These are phyloP conservation scores for Lecanosticta acicola DNA, from an alignment of 2,329 filamentous ascomycete genomes.

Conservation along the genomic window DNA sequence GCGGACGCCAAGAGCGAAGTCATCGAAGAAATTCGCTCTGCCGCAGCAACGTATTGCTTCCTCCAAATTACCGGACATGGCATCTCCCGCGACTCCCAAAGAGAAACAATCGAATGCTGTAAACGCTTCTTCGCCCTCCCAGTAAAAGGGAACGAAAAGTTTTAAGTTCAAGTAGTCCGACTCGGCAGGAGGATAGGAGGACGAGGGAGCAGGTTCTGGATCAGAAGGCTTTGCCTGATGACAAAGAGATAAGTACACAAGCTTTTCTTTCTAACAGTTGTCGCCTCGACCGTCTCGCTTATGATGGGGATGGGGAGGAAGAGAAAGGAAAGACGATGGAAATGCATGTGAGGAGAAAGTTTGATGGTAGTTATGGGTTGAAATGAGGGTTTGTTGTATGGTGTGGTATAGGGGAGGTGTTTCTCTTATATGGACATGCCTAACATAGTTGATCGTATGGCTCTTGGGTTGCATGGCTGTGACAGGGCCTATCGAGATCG, in stretches of 20 bases:
- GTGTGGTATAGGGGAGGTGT: not conserved
- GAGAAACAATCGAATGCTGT: constrained; percentile 14
- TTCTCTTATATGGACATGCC: no score
- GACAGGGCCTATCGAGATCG: no score
- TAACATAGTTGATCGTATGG: no score
- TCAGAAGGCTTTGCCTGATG: constrained; percentile 17
- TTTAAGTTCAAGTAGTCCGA: constrained; percentile 19
- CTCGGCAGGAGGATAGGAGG: constrained; percentile 18
- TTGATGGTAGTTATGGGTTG: constrained; percentile 18
- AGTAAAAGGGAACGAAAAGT: constrained; percentile 16
- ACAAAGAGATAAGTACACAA: constrained; percentile 16
- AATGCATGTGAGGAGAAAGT: constrained; percentile 18
- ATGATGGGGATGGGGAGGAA: constrained; percentile 9
- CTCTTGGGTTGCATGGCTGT: no score
- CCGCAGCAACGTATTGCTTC: constrained; percentile 39
- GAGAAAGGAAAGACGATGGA: constrained; percentile 21
- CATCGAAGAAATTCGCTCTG: constrained; percentile 38
- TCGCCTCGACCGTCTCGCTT: constrained; percentile 5
- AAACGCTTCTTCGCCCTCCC: constrained; percentile 20
- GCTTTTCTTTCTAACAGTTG: not conserved
- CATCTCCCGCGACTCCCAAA: constrained; percentile 29
- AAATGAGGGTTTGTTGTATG: not conserved
- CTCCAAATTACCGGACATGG: constrained; percentile 42
- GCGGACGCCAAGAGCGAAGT: constrained; percentile 35
- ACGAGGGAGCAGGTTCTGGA: constrained; percentile 15